Evolutionary conservation across 257 asterid species (phyloP).

Genomic region (Ilex asprella): DNA sequence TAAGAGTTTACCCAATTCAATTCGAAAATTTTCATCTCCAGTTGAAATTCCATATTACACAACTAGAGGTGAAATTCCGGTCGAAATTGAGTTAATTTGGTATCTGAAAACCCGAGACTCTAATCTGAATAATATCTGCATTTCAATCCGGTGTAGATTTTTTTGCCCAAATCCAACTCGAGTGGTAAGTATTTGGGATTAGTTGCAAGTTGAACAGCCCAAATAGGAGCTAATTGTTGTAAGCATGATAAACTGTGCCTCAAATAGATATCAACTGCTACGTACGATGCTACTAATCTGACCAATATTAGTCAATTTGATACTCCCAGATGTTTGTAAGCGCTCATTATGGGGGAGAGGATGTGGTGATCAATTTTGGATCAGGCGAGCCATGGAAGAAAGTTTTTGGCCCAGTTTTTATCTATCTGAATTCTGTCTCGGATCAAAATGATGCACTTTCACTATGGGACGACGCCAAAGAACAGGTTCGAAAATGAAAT

Average conservation of each 20-base stretch:
- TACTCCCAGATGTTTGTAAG: constrained; percentile 43
- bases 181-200: not conserved
- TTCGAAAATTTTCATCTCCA: not conserved
- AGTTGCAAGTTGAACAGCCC: not conserved
- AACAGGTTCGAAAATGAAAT: constrained; percentile 21
- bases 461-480: constrained; percentile 49
- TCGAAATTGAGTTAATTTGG: too few species aligned
- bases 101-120: too few species aligned
- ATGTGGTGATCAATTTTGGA: constrained; percentile 34
- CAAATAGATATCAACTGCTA: too few species aligned
- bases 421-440: constrained; percentile 30
- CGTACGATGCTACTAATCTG: too few species aligned
- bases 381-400: constrained; percentile 46
- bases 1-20: not conserved
- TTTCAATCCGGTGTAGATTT: too few species aligned
- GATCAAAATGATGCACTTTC: constrained; percentile 20
- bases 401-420: constrained; percentile 55
- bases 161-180: too few species aligned
- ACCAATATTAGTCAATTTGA: not conserved
- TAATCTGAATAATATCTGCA: too few species aligned
- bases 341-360: constrained; percentile 50
- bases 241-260: too few species aligned
- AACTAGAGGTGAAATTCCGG: too few species aligned
- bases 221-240: too few species aligned
- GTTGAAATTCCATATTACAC: too few species aligned